phyloP scores from a whole-genome alignment of 2,329 filamentous ascomycete species.

The Alternaria sp. region DNA sequence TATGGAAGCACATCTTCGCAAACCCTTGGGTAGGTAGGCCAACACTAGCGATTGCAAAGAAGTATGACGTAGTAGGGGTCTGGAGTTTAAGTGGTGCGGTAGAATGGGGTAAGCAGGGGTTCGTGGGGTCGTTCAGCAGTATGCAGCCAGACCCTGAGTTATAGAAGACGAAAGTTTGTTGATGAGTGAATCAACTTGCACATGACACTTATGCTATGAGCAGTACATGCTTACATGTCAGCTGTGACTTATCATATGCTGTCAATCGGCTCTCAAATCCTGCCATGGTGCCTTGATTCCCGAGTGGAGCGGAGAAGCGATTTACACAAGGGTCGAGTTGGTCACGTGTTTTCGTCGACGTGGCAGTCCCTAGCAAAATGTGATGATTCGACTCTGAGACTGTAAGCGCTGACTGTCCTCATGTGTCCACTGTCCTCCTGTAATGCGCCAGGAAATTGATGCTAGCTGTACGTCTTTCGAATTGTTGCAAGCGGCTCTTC shows the following conservation, averaged over 20 bases:
- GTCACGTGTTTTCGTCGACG: conserved; percentile 23
- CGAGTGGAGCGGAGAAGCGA: conserved; percentile 26
- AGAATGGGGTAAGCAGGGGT: conserved; percentile 15
- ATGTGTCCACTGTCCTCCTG: not conserved
- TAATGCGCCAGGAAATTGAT: not conserved
- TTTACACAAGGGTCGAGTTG: conserved; percentile 18
- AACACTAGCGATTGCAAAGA: not conserved
- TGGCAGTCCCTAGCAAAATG: conserved; percentile 11
- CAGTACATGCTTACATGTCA: conserved; percentile 3
- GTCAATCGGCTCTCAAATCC: conserved; percentile 5
- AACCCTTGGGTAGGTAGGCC: not conserved
- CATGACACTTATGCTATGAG: conserved; percentile 8
- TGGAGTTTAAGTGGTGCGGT: conserved; percentile 13
- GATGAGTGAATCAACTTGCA: conserved; percentile 10
- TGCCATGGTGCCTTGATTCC: conserved; percentile 21
- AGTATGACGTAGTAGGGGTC: conserved; percentile 22
- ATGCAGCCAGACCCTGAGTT: conserved; percentile 17
- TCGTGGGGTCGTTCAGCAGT: conserved; percentile 5
- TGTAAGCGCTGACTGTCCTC: not conserved
- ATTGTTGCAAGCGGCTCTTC: not conserved
- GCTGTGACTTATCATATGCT: conserved; percentile 4
- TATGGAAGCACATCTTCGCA: conserved; percentile 47
- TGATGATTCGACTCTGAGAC: conserved; percentile 1
- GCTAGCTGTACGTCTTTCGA: not conserved
- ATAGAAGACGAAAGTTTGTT: conserved; percentile 3